phyloP scores from a whole-genome alignment of 805 yeast genomes.

The Zygosaccharomyces kombuchaensis region DNA sequence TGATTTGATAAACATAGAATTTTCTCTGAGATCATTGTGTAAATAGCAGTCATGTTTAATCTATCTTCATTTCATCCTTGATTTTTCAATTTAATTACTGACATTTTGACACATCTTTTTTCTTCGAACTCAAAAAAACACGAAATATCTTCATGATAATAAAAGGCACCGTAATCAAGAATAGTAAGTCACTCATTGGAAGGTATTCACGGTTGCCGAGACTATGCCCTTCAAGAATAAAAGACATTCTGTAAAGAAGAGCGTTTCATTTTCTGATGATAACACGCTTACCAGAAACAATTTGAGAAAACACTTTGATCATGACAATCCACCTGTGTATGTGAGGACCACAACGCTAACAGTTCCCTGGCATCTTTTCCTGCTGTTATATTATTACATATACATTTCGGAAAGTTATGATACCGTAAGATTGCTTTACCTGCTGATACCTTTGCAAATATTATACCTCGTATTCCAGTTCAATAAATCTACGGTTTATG shows the following conservation, averaged over 20 bases:
- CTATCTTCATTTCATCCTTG: background rate
- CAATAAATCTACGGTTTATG: constrained; percentile 34
- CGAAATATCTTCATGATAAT: background rate
- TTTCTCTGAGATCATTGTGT: constrained; percentile 32
- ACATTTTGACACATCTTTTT: constrained; percentile 1
- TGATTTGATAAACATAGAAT: constrained; percentile 57
- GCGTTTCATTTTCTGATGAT: constrained; percentile 36
- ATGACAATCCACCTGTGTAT: constrained; percentile 34
- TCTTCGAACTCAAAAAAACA: background rate
- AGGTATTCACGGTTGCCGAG: background rate
- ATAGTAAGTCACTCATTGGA: background rate
- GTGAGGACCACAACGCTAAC: constrained; percentile 29
- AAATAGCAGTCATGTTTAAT: background rate
- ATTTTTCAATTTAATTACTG: background rate
- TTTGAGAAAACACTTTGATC: constrained; percentile 22
- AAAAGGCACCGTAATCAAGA: background rate
- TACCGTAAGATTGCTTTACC: constrained; percentile 23
- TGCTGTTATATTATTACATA: constrained; percentile 35
- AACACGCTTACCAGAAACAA: constrained; percentile 25
- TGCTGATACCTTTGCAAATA: constrained; percentile 36
- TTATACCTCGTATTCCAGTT: constrained; percentile 35
- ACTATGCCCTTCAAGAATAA: constrained; percentile 23
- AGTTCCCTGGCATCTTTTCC: constrained; percentile 32
- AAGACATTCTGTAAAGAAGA: constrained; percentile 22
- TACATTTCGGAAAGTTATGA: constrained; percentile 28